Evolutionary conservation across 768 basidiomycete species (phyloP), one percentile per base, ranked within the genome.

Genomic region (Tylopilus felleus): DNA sequence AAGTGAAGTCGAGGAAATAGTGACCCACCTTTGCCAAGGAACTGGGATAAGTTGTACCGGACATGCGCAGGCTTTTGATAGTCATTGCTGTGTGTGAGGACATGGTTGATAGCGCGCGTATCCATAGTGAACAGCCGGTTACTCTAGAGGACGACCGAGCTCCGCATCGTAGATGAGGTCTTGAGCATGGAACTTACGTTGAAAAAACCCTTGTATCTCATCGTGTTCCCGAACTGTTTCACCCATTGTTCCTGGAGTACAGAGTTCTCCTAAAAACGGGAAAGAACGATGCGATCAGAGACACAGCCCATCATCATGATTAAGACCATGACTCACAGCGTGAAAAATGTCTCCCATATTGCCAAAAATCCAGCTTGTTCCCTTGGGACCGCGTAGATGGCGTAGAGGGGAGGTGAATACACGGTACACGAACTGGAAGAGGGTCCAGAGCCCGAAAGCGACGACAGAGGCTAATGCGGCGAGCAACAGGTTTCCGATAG

Each of bases 101-200:
- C 71, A 57, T 90, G 82, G 43, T 78, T 77, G 40, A 90, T 49
- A 0, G 86, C 86, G 21, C 79, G 79, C 0, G 79, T 73, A 64
- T 90, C 89, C 50, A 75, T 70, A 0, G 84, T 86, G 60, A 75
- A 79, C 16, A 88, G 65, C 16, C 79, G 76, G 12, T 66, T 60
- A 14, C 49, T 44, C 73, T 76, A 51, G 16, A 42, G 10, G 9
- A 23, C 2, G 13, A 50, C 4, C 9, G 4, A 14, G 13, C 13
- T 63, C 19, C 45, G n/a, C 21, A 35, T 22, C 10, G 3, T 5
- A 2, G 2, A 25, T 16, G 17, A 8, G 9, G 4, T 25, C 8
- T 28, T 6, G 16, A 28, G 8, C 8, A 8, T 6, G 0, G 8
- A 35, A 2, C 61, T 2, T 41, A 61, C 60, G 22, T n/a, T 27